Percentiles rank a stretch among this genome's conserved stretches.
Evolutionary conservation across 768 basidiomycete genomes (phyloP).

Genomic region (Galerina marginata): DNA sequence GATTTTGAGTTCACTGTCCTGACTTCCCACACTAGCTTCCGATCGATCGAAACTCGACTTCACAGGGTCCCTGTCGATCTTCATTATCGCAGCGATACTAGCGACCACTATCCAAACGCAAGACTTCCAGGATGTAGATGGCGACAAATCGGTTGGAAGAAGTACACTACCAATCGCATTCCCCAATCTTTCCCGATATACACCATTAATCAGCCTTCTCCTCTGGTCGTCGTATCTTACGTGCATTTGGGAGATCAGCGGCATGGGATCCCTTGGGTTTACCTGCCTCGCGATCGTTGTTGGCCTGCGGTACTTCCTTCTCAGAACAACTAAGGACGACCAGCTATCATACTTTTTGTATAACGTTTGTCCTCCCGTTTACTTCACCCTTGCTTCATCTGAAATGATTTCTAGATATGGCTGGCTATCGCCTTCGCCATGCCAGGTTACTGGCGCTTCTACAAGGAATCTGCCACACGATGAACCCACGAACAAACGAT

Average conservation of each 20-base stretch:
- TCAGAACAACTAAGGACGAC: slow-evolving; percentile 22
- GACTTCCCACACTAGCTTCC: slow-evolving; percentile 20
- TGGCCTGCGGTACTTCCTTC: slow-evolving; percentile 24
- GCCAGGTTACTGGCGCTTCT: slow-evolving; percentile 28
- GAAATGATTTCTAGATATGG: slow-evolving; percentile 22
- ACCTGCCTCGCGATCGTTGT: slow-evolving; percentile 36
- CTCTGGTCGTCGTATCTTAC: slow-evolving; percentile 42
- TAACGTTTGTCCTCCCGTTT: slow-evolving; percentile 25
- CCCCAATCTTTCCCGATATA: slow-evolving; percentile 36
- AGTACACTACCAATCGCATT: slow-evolving; percentile 50
- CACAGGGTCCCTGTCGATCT: slow-evolving; percentile 35
- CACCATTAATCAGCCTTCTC: slow-evolving; percentile 37
- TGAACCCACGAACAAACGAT: slow-evolving; percentile 3
- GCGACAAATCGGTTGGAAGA: slow-evolving; percentile 45
- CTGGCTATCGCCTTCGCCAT: slow-evolving; percentile 23
- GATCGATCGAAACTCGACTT: slow-evolving; percentile 30
- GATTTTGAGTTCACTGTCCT: slow-evolving; percentile 2
- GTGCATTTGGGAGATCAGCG: slow-evolving; percentile 40
- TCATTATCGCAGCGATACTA: slow-evolving; percentile 43
- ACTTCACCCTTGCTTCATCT: not conserved
- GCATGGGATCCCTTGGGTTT: slow-evolving; percentile 29
- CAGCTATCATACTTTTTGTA: slow-evolving; percentile 27
- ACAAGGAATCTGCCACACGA: slow-evolving; percentile 23
- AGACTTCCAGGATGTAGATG: slow-evolving; percentile 51
- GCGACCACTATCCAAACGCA: slow-evolving; percentile 52